Base-by-base conservation (phyloP, 805 yeast species). In the Wickerhamiella shivajii region DNA sequence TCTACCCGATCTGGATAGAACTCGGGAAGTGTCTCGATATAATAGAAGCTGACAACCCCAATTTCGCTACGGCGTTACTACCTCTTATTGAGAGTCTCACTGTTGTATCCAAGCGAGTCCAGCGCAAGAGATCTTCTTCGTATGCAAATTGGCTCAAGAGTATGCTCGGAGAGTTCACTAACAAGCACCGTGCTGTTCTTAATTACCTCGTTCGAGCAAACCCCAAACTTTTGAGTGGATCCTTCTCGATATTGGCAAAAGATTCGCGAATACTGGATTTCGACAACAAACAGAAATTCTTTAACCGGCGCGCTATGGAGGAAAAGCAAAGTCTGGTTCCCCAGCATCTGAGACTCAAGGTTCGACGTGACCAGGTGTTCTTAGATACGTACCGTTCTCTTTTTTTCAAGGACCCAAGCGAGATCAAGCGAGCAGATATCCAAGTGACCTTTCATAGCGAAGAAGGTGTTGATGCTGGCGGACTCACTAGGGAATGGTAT, bases 381-480 rank as follows among this genome's bases (percentile, higher is more conserved):
- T 63, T 83, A 49, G 97, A 87, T 49, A 80, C 96, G 1, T 85
- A 80, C 56, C 63, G 93, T 32, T 65, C 87, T 1, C 56, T 85
- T 25, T 80, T 81, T 50, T 81, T 76, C 63, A 80, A 83, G 46
- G 59, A 78, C 0, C 70, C 71, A 20, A 79, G 73, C 7, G 87
- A 77, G 36, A 71, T 84, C 49, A 36, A 39, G 11, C 27, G 24
- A 13, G 31, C 37, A 7, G 43, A 41, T 4, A 59, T 90, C 44
- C 85, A 77, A 32, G 71, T 90, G 26, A 67, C 67, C n/a, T 90
- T 90, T 60, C 74, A 74, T 41, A 94, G 93, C 1, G 99, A 90
- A 55, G 77, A 77, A 35, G 99, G 97, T 44, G 80, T 90, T 31
- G 99, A 90, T 63, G 98, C 94, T 3, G 99, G 99, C 44, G 99